Conservation (phyloP, 2,329 filamentous ascomycete species). For the Colletotrichum caudatum region DNA sequence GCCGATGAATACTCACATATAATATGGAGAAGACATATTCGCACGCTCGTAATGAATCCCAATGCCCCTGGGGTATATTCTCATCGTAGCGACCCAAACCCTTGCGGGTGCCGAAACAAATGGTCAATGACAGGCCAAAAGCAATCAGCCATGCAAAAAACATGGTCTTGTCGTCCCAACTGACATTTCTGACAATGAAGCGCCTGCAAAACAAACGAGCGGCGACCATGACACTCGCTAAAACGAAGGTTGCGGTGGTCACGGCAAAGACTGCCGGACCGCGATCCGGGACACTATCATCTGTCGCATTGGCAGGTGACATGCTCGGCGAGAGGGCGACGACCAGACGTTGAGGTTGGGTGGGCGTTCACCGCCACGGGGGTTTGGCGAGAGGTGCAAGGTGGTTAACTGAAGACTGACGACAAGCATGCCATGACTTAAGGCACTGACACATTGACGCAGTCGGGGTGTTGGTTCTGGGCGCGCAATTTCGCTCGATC, state of each 20-base stretch:
- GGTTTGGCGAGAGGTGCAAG: conserved; percentile 35
- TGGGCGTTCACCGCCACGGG: conserved; percentile 36
- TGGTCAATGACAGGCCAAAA: conserved; percentile 75
- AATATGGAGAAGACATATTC: conserved; percentile 75
- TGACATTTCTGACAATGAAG: conserved; percentile 77
- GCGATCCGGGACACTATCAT: conserved; percentile 58
- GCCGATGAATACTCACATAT: conserved; percentile 60
- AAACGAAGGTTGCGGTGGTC: conserved; percentile 74
- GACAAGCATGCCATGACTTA: conserved; percentile 41
- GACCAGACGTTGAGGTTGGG: conserved; percentile 6
- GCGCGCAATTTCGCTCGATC: conserved; percentile 20
- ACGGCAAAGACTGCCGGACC: conserved; percentile 76
- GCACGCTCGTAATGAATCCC: conserved; percentile 64
- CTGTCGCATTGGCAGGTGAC: conserved; percentile 33
- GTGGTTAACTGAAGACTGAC: conserved; percentile 37
- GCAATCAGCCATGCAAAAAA: conserved; percentile 80
- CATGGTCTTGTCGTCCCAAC: conserved; percentile 86
- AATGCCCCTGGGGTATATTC: conserved; percentile 66
- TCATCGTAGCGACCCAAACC: conserved; percentile 77
- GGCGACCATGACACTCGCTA: conserved; percentile 80
- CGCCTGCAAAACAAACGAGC: conserved; percentile 79
- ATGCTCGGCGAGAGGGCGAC: conserved; percentile 36
- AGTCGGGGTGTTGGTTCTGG: conserved; percentile 19
- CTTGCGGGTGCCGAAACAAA: conserved; percentile 71
- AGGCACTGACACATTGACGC: conserved; percentile 39